Evolutionary conservation across 129 eudicot genomes (phyloP), one percentile per base, ranked within the genome.

Genomic region (Heracleum sosnowskyi): DNA sequence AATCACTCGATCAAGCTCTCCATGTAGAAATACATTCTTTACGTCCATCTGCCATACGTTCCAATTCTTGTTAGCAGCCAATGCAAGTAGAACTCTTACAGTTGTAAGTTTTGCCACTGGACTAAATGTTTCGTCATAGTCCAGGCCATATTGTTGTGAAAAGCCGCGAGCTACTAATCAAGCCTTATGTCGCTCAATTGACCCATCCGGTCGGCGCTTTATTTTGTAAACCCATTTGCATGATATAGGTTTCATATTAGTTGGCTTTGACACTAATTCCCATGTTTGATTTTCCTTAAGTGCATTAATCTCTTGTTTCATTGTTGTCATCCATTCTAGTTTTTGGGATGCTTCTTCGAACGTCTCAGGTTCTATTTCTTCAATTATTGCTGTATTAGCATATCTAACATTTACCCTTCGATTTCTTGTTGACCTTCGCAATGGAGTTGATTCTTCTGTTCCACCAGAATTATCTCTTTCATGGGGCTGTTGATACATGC

Each of bases 91-190:
- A 2, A 53, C 63, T 20, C 9, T 18, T 12, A 66, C 39, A 7
- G 72, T 66, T 66, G 72, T 66, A 29, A 28, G 72, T 33, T 66
- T 66, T 26, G 70, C 39, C 11, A 66, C 72, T 0, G 20, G 72
- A 66, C 72, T 66, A 66, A 66, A 66, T 26, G 72, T 66, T 66
- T 66, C 72, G 9, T 66, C 39, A 29, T 66, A 66, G 22, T 66
- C 72, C 2, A 28, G 72, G 5, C 12, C 20, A 11, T 66, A 66
- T 29, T 66, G 41, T 33, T 68, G 72, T 29, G 34, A 66, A 11
- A 66, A 66, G 0, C 36, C 37, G 0, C 39, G 72, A 66, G 72
- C 72, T 66, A 66, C 72, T 13, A 66, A 16, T 9, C 47, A 16
- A 11, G 47, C 13, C 47, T 44, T 44, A 10, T 44, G 47, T 44